Evolutionary conservation across 2,329 filamentous ascomycete genomes (phyloP).

Genomic region (Ilyonectria sp.): DNA sequence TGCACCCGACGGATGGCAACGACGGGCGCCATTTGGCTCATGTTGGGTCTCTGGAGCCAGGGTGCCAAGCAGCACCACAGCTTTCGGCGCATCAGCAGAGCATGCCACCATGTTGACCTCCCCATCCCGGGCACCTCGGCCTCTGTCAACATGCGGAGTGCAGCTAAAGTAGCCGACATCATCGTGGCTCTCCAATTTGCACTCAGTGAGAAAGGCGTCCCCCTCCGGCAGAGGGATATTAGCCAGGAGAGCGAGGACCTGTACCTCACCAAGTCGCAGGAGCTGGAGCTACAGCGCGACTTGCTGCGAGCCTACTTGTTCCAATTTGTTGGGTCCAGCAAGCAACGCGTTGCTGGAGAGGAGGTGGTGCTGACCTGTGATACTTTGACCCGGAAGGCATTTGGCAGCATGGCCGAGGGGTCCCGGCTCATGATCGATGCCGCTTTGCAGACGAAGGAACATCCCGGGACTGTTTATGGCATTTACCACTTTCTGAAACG

Average conservation of each 20-base stretch:
- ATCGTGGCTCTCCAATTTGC: background rate
- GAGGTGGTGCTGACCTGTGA: background rate
- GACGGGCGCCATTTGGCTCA: background rate
- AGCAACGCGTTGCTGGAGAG: fast-evolving
- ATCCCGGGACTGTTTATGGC: background rate
- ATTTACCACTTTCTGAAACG: background rate
- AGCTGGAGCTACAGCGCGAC: background rate
- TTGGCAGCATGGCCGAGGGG: no score
- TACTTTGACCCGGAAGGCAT: background rate
- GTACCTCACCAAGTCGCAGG: background rate
- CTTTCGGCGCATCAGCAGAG: background rate
- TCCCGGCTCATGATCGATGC: no score
- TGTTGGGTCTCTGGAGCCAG: background rate
- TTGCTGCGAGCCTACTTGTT: background rate
- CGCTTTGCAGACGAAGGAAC: background rate
- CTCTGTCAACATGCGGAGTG: background rate
- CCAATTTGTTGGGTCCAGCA: background rate
- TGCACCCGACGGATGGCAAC: background rate
- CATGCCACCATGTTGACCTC: background rate
- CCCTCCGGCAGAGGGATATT: no score
- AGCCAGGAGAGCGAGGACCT: background rate
- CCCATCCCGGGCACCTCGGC: background rate
- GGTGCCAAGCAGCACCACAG: background rate
- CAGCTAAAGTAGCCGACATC: background rate
- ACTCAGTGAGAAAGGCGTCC: background rate